These are phyloP conservation scores for Elongisporangium anandrum DNA, from an alignment of 352 stramenopile species.

Conservation along the genomic window DNA sequence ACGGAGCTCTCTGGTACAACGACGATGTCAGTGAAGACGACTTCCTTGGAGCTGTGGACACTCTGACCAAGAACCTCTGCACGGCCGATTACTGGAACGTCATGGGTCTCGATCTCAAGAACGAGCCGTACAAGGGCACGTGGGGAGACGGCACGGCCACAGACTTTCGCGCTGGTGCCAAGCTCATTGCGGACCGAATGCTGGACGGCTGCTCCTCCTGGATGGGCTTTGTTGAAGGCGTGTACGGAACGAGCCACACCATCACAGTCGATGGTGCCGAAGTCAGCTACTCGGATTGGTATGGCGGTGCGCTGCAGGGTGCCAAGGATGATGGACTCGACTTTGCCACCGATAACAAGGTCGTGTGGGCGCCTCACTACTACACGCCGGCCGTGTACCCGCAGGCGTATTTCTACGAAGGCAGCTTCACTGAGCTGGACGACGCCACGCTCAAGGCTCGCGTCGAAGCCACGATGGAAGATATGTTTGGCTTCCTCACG, in stretches of 20 bases:
- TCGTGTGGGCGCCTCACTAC: constrained; percentile 35
- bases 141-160: constrained; percentile 28
- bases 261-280: constrained; percentile 23
- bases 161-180: constrained; percentile 20
- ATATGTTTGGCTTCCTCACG: constrained; percentile 36
- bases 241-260: constrained; percentile 21
- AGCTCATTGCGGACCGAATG: constrained; percentile 20
- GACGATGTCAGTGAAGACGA: constrained; percentile 17
- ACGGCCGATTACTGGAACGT: constrained; percentile 49
- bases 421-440: constrained; percentile 25
- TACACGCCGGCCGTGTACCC: constrained; percentile 27
- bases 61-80: constrained; percentile 23
- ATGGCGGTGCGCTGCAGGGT: constrained; percentile 29
- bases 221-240: constrained; percentile 29
- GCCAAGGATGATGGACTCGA: constrained; percentile 11
- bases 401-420: constrained; percentile 26
- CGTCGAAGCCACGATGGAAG: constrained; percentile 22
- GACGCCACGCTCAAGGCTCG: constrained; percentile 14
- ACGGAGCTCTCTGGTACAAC: constrained; percentile 35
- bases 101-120: constrained; percentile 58
- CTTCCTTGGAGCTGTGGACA: constrained; percentile 32
- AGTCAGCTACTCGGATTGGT: constrained; percentile 31
- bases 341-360: constrained; percentile 12
- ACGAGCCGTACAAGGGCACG: constrained; percentile 46
- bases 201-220: constrained; percentile 26